A percentile compares a stretch with the other conserved stretches of the same genome.
phyloP scores from a whole-genome alignment of 805 yeast species.

The Priceomyces castillae region DNA sequence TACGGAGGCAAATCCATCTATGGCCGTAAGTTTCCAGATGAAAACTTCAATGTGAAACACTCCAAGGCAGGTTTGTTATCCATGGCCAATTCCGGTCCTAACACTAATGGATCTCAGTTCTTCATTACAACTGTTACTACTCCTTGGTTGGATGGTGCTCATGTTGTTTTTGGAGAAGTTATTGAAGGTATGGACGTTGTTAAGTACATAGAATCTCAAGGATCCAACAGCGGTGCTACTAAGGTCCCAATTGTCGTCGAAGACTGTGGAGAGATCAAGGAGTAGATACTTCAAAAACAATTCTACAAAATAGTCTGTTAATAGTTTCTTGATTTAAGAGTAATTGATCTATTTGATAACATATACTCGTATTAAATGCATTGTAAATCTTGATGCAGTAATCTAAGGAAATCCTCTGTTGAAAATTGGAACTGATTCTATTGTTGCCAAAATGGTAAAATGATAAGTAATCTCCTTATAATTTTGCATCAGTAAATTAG shows the following conservation, averaged over 20 bases:
- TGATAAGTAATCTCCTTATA: not conserved
- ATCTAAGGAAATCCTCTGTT: not conserved
- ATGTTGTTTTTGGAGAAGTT: slow-evolving; percentile 92
- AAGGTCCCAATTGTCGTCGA: slow-evolving; percentile 48
- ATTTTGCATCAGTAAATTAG: slow-evolving; percentile 14
- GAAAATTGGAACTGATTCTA: not conserved
- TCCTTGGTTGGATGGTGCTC: slow-evolving; percentile 91
- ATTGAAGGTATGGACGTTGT: slow-evolving; percentile 78
- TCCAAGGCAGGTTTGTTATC: slow-evolving; percentile 77
- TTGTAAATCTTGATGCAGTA: slow-evolving; percentile 1
- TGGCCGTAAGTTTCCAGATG: slow-evolving; percentile 76
- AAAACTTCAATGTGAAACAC: slow-evolving; percentile 72
- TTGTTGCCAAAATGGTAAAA: not conserved
- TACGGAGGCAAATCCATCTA: slow-evolving; percentile 50
- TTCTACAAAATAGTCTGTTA: not conserved
- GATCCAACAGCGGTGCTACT: slow-evolving; percentile 49
- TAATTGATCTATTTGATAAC: slow-evolving; percentile 4
- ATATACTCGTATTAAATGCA: slow-evolving; percentile 5
- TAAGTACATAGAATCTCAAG: slow-evolving; percentile 68
- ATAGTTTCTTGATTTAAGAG: slow-evolving; percentile 1
- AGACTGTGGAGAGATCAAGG: slow-evolving; percentile 50
- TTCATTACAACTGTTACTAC: slow-evolving; percentile 88
- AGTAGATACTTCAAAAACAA: slow-evolving; percentile 1
- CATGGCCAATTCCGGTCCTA: slow-evolving; percentile 98
- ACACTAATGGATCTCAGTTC: slow-evolving; percentile 97